phyloP scores from a whole-genome alignment of 2,329 filamentous ascomycete genomes.

The Pyrenophora graminea region DNA sequence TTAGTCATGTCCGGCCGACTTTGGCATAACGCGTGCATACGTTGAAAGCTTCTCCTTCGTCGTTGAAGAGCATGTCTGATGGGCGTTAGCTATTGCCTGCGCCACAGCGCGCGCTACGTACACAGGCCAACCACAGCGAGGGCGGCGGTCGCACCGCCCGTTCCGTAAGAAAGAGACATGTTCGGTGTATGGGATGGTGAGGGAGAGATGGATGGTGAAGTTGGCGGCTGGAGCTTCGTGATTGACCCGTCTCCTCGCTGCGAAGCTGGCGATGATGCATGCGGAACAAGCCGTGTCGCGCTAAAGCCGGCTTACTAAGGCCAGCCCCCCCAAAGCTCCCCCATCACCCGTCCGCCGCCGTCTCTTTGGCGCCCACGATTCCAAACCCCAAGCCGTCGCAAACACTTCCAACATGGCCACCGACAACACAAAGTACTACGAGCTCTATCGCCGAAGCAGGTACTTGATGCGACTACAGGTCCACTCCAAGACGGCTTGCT shows the following conservation, averaged over 20 bases:
- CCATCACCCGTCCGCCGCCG: constrained; percentile 4
- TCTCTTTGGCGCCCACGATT: constrained; percentile 15
- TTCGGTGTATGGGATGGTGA: constrained; percentile 28
- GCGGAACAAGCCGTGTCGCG: constrained; percentile 32
- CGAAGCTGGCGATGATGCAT: constrained; percentile 34
- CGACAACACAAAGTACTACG: constrained; percentile 70
- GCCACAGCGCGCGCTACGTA: constrained; percentile 55
- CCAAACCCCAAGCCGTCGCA: constrained; percentile 8
- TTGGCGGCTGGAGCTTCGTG: constrained; percentile 35
- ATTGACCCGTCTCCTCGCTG: constrained; percentile 21
- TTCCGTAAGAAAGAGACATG: constrained; percentile 76
- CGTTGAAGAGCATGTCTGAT: constrained; percentile 97
- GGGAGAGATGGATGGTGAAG: constrained; percentile 30
- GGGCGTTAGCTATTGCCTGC: constrained; percentile 38
- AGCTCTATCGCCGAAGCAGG: constrained; percentile 98
- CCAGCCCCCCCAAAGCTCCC: neutral
- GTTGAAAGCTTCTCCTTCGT: constrained; percentile 94
- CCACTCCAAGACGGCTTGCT: constrained; percentile 23
- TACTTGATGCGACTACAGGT: constrained; percentile 52
- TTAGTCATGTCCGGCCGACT: constrained; percentile 3
- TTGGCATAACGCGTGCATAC: constrained; percentile 59
- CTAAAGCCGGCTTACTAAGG: constrained; percentile 20
- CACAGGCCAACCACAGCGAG: constrained; percentile 76
- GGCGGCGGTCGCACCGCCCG: constrained; percentile 69
- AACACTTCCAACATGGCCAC: constrained; percentile 37